Evolutionary conservation across 352 stramenopile genomes (phyloP), one percentile per base, ranked within the genome.

Genomic region (Phytophthora pistaciae): DNA sequence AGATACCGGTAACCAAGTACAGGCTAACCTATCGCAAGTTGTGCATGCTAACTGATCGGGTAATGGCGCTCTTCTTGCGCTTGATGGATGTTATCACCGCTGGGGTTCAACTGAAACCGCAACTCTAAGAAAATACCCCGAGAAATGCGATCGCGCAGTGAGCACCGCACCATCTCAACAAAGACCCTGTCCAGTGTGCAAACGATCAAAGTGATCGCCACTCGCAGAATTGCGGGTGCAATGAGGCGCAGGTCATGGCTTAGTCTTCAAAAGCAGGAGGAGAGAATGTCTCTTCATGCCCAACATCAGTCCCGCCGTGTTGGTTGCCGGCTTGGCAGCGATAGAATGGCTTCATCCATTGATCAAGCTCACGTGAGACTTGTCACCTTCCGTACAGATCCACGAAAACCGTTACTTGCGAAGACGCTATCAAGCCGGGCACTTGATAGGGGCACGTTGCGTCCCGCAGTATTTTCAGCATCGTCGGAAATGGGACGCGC

Each of bases 391-490:
- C 11, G 14, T 29, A 18, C 36, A 44, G 11, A 44, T 44, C 36
- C 18, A 44, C 36, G 14, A 18, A 50, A 50, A 50, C 44, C 44
- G 44, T 18, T 50, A 10, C n/a, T 23, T 9, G 44, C 44, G 44
- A 50, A 50, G 10, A 16, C 36, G 25, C 25, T 27, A 29, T 42
- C 36, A 42, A 4, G 10, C 36, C 9, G 4, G 36, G 36, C 7
- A 42, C 25, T 29, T 42, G 36, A 42, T 5, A 13, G 36, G 36
- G 36, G 18, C 48, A 50, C 55, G 14, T 53, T 40, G 3, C 62
- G 42, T 49, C 40, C 27, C 14, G 42, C 53, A 63, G 50, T 68
- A 63, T 70, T 70, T 70, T 36, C 44, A 64, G 64, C 21, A 20
- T 61, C n/a, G 27, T 40, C 25, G 33, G 18, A 55, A 42, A 60